These are phyloP conservation scores for Acarospora socialis DNA, from an alignment of 2,329 filamentous ascomycete species.

Conservation along the genomic window DNA sequence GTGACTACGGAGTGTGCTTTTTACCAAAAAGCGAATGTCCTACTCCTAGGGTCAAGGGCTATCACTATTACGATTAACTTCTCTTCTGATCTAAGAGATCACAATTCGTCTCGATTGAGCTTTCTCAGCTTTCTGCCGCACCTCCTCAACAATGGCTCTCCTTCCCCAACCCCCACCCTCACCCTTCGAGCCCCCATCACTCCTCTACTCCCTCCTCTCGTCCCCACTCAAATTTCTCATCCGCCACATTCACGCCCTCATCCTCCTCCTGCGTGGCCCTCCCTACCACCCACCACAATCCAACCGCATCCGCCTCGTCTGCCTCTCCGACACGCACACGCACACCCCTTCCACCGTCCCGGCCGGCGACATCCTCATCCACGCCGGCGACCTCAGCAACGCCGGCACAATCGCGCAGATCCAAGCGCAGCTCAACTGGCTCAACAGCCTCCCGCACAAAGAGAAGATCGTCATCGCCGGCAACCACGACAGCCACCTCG, in stretches of 20 bases:
- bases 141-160: constrained; percentile 19
- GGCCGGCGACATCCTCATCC: constrained; percentile 70
- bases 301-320: constrained; percentile 59
- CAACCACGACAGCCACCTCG: constrained; percentile 83
- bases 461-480: constrained; percentile 75
- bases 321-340: constrained; percentile 80
- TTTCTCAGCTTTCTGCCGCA: constrained; percentile 21
- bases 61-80: too few relatives aligned
- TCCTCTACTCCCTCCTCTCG: constrained; percentile 49
- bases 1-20: too few relatives aligned
- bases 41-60: too few relatives aligned
- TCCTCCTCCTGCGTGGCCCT: constrained; percentile 53
- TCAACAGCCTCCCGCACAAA: constrained; percentile 55
- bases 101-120: not conserved
- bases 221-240: constrained; percentile 55
- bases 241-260: constrained; percentile 46
- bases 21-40: too few relatives aligned
- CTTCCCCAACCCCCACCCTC: constrained; percentile 24
- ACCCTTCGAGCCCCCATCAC: constrained; percentile 35
- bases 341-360: constrained; percentile 47
- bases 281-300: constrained; percentile 42
- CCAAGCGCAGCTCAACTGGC: constrained; percentile 74
- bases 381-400: constrained; percentile 74
- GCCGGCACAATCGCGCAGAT: constrained; percentile 58
- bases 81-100: not conserved